These are phyloP conservation scores for Monosporascus ibericus DNA, from an alignment of 2,329 filamentous ascomycete species.

Conservation along the genomic window DNA sequence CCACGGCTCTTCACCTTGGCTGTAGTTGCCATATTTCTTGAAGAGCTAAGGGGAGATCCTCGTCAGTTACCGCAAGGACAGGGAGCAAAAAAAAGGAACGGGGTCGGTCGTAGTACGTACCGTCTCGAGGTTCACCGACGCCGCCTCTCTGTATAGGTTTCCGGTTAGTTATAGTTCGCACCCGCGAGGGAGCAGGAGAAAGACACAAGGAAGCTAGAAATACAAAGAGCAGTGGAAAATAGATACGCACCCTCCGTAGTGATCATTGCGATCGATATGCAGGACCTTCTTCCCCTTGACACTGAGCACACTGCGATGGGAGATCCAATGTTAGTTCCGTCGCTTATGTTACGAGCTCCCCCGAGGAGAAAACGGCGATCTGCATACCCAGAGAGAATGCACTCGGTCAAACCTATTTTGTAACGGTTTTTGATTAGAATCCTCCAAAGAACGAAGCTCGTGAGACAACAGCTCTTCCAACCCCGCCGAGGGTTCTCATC, in stretches of 20 bases:
- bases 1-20: conserved; percentile 81
- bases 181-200: conserved; percentile 11
- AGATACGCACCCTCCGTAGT: conserved; percentile 84
- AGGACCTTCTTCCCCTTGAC: conserved; percentile 99
- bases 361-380: conserved; percentile 1
- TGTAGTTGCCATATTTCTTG: conserved; percentile 89
- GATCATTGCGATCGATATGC: conserved; percentile 96
- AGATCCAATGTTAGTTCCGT: conserved; percentile 2
- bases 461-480: neutral
- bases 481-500: conserved; percentile 8
- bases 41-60: conserved; percentile 52
- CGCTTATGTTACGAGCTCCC: neutral
- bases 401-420: conserved; percentile 82
- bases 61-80: conserved; percentile 5
- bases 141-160: conserved; percentile 64
- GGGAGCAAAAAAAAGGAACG: conserved; percentile 3
- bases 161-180: conserved; percentile 5
- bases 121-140: conserved; percentile 92
- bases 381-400: conserved; percentile 89
- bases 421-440: conserved; percentile 29
- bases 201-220: conserved; percentile 18
- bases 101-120: conserved; percentile 42
- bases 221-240: conserved; percentile 6
- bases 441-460: neutral
- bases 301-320: conserved; percentile 68